A percentile compares a stretch with the other conserved stretches of the same genome.
Evolutionary conservation across 805 yeast species (phyloP).

Genomic region (Wickerhamia fluorescens): DNA sequence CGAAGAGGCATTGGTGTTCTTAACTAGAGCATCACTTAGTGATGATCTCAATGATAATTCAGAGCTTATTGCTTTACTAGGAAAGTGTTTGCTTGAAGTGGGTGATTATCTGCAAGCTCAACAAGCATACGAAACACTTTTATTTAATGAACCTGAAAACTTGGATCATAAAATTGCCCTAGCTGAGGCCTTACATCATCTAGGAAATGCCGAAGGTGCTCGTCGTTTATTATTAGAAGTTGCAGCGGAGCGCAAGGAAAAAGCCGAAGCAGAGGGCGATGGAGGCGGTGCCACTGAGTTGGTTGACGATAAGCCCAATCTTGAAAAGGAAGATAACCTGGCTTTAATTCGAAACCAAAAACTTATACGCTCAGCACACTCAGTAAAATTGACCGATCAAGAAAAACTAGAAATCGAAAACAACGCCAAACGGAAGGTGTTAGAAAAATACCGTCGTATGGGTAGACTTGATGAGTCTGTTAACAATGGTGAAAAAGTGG

Average conservation of each 20-base stretch:
- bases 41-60: slow-evolving; percentile 42
- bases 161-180: slow-evolving; percentile 69
- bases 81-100: slow-evolving; percentile 68
- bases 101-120: slow-evolving; percentile 65
- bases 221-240: slow-evolving; percentile 49
- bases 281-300: slow-evolving; percentile 19
- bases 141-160: slow-evolving; percentile 53
- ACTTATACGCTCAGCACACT: slow-evolving; percentile 2
- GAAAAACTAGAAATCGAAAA: slow-evolving; percentile 53
- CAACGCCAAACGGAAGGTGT: slow-evolving; percentile 49
- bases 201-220: slow-evolving; percentile 55
- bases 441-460: slow-evolving; percentile 49
- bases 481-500: slow-evolving; percentile 41
- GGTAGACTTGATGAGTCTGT: slow-evolving; percentile 38
- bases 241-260: slow-evolving; percentile 21
- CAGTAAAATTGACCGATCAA: slow-evolving; percentile 24
- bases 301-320: slow-evolving; percentile 7
- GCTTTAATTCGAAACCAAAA: slow-evolving; percentile 9
- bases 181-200: slow-evolving; percentile 72
- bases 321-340: slow-evolving; percentile 2
- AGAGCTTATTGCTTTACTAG: slow-evolving; percentile 55
- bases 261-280: slow-evolving; percentile 6
- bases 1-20: slow-evolving; percentile 69
- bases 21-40: slow-evolving; percentile 48
- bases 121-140: slow-evolving; percentile 46